These are phyloP conservation scores for Alternaria alternata DNA, from an alignment of 2,329 filamentous ascomycete genomes.

Conservation along the genomic window DNA sequence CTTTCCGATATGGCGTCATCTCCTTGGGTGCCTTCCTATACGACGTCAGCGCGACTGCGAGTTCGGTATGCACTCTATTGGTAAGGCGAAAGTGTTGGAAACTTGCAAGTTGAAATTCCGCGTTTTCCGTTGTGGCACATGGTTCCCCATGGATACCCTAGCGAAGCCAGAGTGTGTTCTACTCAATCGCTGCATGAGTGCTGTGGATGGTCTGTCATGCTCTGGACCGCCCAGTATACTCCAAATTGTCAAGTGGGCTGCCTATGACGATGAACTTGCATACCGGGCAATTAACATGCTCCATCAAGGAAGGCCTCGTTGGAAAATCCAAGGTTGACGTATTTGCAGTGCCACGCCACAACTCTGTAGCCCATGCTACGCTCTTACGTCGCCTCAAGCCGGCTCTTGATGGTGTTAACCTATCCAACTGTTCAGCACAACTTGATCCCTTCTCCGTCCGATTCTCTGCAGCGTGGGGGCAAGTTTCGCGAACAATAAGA, in stretches of 20 bases:
- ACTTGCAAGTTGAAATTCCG: neutral
- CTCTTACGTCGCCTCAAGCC: neutral
- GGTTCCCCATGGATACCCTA: neutral
- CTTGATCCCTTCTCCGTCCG: neutral
- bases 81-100: neutral
- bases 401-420: neutral
- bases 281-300: neutral
- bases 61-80: neutral
- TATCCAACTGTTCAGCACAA: neutral
- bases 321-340: neutral
- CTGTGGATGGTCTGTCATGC: neutral
- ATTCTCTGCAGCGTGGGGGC: neutral
- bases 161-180: neutral
- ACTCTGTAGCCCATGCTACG: neutral
- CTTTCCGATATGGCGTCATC: neutral
- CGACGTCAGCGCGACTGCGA: neutral
- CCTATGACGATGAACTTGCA: constrained; percentile 3
- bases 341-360: neutral
- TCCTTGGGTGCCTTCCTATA: neutral
- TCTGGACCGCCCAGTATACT: neutral
- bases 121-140: neutral
- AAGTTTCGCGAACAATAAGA: neutral
- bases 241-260: constrained; percentile 3
- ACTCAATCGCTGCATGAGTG: neutral
- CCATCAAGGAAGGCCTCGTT: neutral